Evolutionary conservation across 2,329 filamentous ascomycete species (phyloP).

Genomic region (Monilinia fructigena): DNA sequence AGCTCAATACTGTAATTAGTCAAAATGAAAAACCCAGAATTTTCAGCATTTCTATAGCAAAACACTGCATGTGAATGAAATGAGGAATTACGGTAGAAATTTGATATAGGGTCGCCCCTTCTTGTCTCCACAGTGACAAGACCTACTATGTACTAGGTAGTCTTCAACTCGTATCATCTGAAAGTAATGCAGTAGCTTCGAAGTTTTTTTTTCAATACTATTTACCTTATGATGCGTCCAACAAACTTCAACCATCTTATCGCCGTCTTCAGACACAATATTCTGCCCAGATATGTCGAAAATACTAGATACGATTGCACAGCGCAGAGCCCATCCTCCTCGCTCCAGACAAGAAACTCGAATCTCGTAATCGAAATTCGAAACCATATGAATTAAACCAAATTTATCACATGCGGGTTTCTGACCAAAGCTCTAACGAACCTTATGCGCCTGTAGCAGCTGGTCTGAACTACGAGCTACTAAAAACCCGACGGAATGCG

Average conservation of each 20-base stretch:
- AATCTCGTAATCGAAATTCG: no score
- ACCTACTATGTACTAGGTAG: neutral
- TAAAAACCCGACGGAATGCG: no score
- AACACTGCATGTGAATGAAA: neutral
- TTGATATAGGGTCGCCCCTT: neutral
- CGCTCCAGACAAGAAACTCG: no score
- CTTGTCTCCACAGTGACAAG: neutral
- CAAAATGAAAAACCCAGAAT: no score
- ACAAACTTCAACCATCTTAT: neutral
- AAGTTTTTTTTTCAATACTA: neutral
- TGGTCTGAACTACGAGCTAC: no score
- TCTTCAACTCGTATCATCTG: neutral
- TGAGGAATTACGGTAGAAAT: neutral
- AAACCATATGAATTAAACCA: no score
- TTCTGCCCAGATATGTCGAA: neutral
- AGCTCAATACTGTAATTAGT: no score
- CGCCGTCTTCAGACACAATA: neutral
- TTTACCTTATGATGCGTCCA: neutral
- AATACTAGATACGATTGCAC: neutral
- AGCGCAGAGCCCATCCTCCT: neutral
- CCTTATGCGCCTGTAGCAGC: no score
- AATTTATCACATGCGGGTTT: no score
- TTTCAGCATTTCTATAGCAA: neutral
- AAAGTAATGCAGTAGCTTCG: neutral
- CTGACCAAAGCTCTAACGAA: no score